Base-by-base conservation (phyloP, 306 rosid species). In the Casuarina cunninghamiana region DNA sequence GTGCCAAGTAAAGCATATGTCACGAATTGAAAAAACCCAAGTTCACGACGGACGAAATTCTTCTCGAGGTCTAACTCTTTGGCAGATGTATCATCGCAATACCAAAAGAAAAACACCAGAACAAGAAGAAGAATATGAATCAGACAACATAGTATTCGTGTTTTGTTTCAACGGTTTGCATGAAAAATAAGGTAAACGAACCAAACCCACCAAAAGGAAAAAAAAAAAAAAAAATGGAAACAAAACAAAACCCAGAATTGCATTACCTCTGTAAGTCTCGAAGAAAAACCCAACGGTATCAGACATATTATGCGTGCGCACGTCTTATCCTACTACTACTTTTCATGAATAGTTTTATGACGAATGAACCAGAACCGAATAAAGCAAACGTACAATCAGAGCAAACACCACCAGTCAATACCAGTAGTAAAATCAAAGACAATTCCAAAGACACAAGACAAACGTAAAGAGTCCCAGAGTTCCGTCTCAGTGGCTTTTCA, bases 401-500 rank as follows among this genome's bases (percentile, higher is more conserved):
- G 73, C 62, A 79, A 65, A 53, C 37, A 48, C 26, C 76, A 78
- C 79, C 51, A 61, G 39, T 26, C 77, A 66, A 78, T 67, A 53
- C 83, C 85, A 6, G 79, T 37, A 13, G 26, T 6, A 69, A 80
- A 76, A 81, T 50, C 53, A n/a, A 13, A 10, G 37, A 43, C 19
- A 45, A 13, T 19, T 17, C 53, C 39, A 55, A 21, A 21, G 71
- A 55, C 19, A 42, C 17, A 67, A 67, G 50, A 67, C 35, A 67
- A 26, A 26, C 46, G 48, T 5, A 35, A 67, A 67, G 42, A 61
- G 46, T 17, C 19, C 39, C 15, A 7, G 71, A 42, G 71, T 42
- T 42, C 9, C 11, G 16, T 3, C n/a, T 3, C 13, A 42, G 46
- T 67, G 10, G 71, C 26, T 49, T 54, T 62, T 44, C 35, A 57